These are phyloP conservation scores for Nematocida parisii DNA, from an alignment of 371 early-diverging fungal genomes.

Conservation along the genomic window DNA sequence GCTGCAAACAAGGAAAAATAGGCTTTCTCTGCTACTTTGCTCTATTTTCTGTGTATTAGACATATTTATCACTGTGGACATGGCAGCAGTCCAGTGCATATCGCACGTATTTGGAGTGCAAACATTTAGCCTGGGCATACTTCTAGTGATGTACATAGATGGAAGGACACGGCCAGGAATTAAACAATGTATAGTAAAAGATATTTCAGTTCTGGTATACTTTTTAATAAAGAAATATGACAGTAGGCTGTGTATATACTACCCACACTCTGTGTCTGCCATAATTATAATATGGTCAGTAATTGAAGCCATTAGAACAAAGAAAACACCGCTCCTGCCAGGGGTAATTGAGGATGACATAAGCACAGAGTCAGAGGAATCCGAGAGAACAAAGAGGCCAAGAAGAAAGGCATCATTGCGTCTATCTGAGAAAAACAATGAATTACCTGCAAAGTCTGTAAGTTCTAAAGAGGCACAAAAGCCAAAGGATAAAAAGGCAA, in stretches of 20 bases:
- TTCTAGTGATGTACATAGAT: conserved; percentile 17
- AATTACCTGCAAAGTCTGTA: neutral
- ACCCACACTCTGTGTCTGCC: neutral
- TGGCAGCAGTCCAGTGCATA: neutral
- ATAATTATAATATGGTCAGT: neutral
- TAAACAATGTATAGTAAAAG: conserved; percentile 14
- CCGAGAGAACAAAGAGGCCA: neutral
- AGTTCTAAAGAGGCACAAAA: neutral
- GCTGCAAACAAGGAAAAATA: neutral
- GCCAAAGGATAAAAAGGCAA: neutral
- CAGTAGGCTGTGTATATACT: too few species aligned
- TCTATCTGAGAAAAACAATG: neutral
- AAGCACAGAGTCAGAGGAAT: neutral
- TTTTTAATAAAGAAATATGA: neutral
- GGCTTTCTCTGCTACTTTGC: neutral
- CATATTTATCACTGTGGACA: neutral
- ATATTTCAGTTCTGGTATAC: neutral
- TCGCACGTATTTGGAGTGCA: neutral
- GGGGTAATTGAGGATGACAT: neutral
- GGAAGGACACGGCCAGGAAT: conserved; percentile 7
- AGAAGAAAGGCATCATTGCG: conserved; percentile 5
- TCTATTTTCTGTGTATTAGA: conserved; percentile 11
- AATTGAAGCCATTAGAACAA: neutral
- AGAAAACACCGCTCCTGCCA: neutral
- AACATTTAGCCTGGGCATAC: conserved; percentile 4